Evolutionary conservation across 805 yeast species (phyloP), one percentile per base, ranked within the genome.

Genomic region (Yamadazyma olivae): DNA sequence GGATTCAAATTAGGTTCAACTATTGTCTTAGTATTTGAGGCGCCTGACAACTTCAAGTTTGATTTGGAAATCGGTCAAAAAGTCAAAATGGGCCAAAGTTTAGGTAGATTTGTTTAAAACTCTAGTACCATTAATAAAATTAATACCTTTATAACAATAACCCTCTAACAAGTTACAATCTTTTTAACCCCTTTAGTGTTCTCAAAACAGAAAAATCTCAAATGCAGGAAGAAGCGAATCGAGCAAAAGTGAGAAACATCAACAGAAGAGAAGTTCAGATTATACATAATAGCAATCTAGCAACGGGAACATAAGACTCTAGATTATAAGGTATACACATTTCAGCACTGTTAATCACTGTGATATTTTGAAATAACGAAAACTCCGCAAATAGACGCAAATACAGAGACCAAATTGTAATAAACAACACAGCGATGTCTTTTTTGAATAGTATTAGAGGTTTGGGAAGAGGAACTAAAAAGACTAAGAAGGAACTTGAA

Each of bases 1-100:
- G 99, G 99, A 0, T 93, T 93, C 64, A 85, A 85, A 67, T 70
- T 93, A 35, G 99, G 99, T 0, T 83, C 95, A 19, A 93, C 99
- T 0, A 93, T 93, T n/a, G 99, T 93, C 13, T 70, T 93, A 45
- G 95, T 91, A 16, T 93, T 93, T 61, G 99, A 93, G 64, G 99
- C 97, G 1, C 99, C 99, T 17, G 74, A 72, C 39, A 67, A 72
- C 42, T 93, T 91, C 59, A 61, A 76, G 51, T 93, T 89, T 53
- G 64, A 74, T 24, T 72, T 89, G 30, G 66, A 73, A 31, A 72
- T 74, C 12, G 95, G 95, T n/a, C 81, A 88, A 48, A 74, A 68
- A 45, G 89, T 93, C 31, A 79, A 80, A 55, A 79, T 91, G 79
- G 99, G 99, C 9, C 83, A 91, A 63, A 52, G 75, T 8, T 64